Evolutionary conservation across 371 early-diverging fungal species (phyloP).

Genomic region (Apophysomyces ossiformis): DNA sequence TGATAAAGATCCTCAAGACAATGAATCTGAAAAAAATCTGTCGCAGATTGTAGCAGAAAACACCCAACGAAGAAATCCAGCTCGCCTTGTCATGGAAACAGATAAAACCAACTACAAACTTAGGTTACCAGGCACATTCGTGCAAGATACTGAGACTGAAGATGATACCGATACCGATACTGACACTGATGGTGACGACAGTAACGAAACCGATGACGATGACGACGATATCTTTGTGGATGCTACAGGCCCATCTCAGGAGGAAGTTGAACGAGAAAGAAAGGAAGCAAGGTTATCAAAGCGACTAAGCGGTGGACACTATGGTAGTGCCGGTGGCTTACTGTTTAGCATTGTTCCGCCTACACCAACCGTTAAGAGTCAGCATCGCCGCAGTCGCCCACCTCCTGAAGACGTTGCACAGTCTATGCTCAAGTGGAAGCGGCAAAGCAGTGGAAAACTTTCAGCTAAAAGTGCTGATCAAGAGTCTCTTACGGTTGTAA

Average conservation of each 20-base stretch:
- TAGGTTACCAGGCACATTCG: not conserved
- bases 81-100: slow-evolving; percentile 11
- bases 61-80: slow-evolving; percentile 27
- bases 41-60: slow-evolving; percentile 24
- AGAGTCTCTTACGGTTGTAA: slow-evolving; percentile 1
- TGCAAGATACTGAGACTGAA: slow-evolving; percentile 10
- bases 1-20: not conserved
- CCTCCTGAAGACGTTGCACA: slow-evolving; percentile 43
- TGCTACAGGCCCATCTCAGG: slow-evolving; percentile 38
- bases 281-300: slow-evolving; percentile 40
- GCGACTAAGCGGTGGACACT: slow-evolving; percentile 54
- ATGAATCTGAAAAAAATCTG: slow-evolving; percentile 4
- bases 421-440: slow-evolving; percentile 50
- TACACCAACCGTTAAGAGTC: slow-evolving; percentile 10
- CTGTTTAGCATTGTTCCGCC: slow-evolving; percentile 35
- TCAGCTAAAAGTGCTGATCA: slow-evolving; percentile 8
- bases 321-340: slow-evolving; percentile 54
- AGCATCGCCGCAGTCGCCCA: slow-evolving; percentile 27
- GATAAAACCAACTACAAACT: not conserved
- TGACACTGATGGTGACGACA: slow-evolving; percentile 27
- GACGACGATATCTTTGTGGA: slow-evolving; percentile 48
- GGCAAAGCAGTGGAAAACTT: slow-evolving; percentile 31
- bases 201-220: slow-evolving; percentile 29
- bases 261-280: slow-evolving; percentile 47
- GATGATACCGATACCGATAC: slow-evolving; percentile 20